Evolutionary conservation across 1,284 basidiomycete species (phyloP).

Genomic region (Cryptococcus deneoformans): DNA sequence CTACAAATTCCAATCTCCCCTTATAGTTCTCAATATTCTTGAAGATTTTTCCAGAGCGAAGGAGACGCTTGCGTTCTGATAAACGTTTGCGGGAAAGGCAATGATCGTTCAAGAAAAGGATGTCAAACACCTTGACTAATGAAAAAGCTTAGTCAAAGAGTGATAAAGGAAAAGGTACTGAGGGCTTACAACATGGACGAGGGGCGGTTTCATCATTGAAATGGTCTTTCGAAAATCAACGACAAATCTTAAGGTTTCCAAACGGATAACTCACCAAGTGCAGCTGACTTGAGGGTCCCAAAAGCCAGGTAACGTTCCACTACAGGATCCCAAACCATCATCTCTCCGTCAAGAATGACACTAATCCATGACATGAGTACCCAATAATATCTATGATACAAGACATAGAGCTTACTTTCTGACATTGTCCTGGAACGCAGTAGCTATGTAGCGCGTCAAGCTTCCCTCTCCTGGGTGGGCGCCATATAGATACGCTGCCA

Average conservation of each 20-base stretch:
- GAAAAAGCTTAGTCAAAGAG: neutral
- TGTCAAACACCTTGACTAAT: slow-evolving; percentile 89
- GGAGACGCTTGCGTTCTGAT: slow-evolving; percentile 46
- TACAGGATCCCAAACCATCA: slow-evolving; percentile 93
- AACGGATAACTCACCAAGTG: slow-evolving; percentile 58
- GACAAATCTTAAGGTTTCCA: slow-evolving; percentile 2
- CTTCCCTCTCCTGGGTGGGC: slow-evolving; percentile 73
- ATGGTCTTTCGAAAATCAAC: slow-evolving; percentile 55
- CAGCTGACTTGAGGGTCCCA: slow-evolving; percentile 86
- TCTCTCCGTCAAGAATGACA: slow-evolving; percentile 90
- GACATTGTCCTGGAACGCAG: slow-evolving; percentile 68
- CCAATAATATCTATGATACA: neutral
- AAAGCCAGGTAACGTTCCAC: slow-evolving; percentile 83
- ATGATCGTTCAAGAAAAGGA: slow-evolving; percentile 70
- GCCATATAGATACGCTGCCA: slow-evolving; percentile 69
- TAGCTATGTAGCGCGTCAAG: slow-evolving; percentile 76
- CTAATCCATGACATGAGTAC: slow-evolving; percentile 49
- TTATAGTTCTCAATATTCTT: slow-evolving; percentile 50
- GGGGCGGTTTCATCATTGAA: slow-evolving; percentile 67
- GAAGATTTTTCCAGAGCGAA: slow-evolving; percentile 40
- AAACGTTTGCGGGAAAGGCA: slow-evolving; percentile 48
- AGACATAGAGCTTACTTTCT: slow-evolving; percentile 62
- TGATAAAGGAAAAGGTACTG: no score
- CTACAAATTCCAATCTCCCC: slow-evolving; percentile 74
- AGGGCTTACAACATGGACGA: slow-evolving; percentile 71